Percentiles rank a stretch among this genome's conserved stretches.
Conservation (phyloP, 2,329 filamentous ascomycete genomes). For the Nothophoma quercina region DNA sequence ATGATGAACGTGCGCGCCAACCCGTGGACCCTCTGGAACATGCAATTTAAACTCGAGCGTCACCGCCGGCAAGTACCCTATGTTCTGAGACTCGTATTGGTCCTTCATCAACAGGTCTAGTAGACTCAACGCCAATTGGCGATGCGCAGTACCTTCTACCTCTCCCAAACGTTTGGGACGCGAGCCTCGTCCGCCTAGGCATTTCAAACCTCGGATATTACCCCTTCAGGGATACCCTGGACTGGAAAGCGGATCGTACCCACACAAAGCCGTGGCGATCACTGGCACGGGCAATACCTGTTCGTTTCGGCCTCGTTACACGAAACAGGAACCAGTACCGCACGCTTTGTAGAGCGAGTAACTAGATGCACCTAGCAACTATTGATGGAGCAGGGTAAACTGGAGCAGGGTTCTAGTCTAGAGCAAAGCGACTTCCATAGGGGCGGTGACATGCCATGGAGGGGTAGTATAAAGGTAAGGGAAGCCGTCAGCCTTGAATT, state of each 20-base stretch:
- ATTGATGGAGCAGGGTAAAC: constrained; percentile 3
- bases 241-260: background rate
- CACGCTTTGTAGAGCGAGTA: constrained; percentile 9
- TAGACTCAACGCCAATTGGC: constrained; percentile 1
- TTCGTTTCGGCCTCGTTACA: constrained; percentile 8
- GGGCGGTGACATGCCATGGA: constrained; percentile 8
- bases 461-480: constrained; percentile 15
- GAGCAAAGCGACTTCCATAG: constrained; percentile 5
- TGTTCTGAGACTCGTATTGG: constrained; percentile 4
- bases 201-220: constrained; percentile 18
- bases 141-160: background rate
- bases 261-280: constrained; percentile 9
- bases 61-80: constrained; percentile 2
- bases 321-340: constrained; percentile 15
- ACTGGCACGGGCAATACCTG: constrained; percentile 14
- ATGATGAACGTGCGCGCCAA: constrained; percentile 18
- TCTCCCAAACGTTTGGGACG: background rate
- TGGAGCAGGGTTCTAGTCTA: constrained; percentile 1
- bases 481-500: background rate
- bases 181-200: background rate
- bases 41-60: constrained; percentile 6
- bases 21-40: constrained; percentile 11
- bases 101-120: constrained; percentile 5
- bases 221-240: constrained; percentile 10
- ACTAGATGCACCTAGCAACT: constrained; percentile 9